These are phyloP conservation scores for Trichoderma parareesei DNA, from an alignment of 495 filamentous ascomycete species.

Conservation along the genomic window DNA sequence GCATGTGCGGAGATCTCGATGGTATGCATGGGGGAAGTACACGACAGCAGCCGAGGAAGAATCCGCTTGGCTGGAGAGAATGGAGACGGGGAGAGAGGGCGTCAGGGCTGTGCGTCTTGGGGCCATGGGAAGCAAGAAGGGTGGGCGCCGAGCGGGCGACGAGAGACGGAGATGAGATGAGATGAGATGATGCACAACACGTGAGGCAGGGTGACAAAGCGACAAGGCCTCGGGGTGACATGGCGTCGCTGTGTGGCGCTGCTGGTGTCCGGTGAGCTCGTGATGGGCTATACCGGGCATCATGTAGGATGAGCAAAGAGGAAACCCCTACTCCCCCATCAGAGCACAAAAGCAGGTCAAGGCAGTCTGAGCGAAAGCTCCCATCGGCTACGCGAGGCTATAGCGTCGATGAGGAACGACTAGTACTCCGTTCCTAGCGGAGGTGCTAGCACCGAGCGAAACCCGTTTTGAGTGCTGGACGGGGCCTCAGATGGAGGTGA, in stretches of 20 bases:
- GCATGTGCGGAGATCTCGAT: slow-evolving; percentile 10
- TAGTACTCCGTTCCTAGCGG: neutral
- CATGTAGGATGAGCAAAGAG: neutral
- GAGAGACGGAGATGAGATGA: neutral
- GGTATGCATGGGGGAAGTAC: neutral
- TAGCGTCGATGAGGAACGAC: neutral
- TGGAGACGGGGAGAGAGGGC: neutral
- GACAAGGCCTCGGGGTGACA: neutral
- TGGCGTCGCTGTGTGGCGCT: neutral
- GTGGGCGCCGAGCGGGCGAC: neutral
- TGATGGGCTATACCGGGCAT: neutral
- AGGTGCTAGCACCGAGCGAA: neutral
- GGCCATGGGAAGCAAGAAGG: neutral
- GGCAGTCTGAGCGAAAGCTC: neutral
- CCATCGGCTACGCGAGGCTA: neutral
- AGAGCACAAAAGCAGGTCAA: no score
- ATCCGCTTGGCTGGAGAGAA: slow-evolving; percentile 2
- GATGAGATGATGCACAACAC: neutral
- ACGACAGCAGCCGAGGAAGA: slow-evolving; percentile 1
- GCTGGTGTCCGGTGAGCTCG: neutral
- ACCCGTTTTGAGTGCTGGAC: neutral
- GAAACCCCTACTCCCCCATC: neutral
- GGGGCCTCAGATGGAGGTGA: neutral
- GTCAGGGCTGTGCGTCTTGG: neutral
- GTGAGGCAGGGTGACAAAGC: neutral